A percentile compares a stretch with the other conserved stretches of the same genome.
phyloP scores from a whole-genome alignment of 768 basidiomycete genomes.

The Xerocomus brunneocitrinus region DNA sequence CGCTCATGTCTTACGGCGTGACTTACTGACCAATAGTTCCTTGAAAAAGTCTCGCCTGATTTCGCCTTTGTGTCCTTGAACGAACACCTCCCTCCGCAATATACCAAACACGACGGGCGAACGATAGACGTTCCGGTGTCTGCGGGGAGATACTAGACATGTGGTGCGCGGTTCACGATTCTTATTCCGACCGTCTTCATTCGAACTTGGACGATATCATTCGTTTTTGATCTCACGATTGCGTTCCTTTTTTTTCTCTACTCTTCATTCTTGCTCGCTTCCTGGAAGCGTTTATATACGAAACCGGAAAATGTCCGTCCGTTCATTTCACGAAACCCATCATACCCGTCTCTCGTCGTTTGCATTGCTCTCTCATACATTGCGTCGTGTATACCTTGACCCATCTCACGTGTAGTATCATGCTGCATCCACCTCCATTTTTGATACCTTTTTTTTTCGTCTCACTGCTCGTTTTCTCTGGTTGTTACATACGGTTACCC shows the following conservation, averaged over 20 bases:
- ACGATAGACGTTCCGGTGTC: constrained; percentile 34
- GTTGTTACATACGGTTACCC: constrained; percentile 35
- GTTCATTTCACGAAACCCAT: constrained; percentile 33
- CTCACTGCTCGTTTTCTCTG: constrained; percentile 13
- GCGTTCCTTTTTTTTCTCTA: constrained; percentile 26
- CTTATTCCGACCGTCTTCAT: constrained; percentile 28
- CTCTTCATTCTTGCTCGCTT: constrained; percentile 28
- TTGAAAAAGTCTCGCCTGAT: constrained; percentile 67
- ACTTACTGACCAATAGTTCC: constrained; percentile 43
- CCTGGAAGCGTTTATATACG: constrained; percentile 28
- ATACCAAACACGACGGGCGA: constrained; percentile 54
- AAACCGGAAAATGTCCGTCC: constrained; percentile 33
- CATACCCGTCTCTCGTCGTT: constrained; percentile 33
- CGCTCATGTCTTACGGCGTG: constrained; percentile 33
- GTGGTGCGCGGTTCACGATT: constrained; percentile 26
- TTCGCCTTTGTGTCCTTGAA: constrained; percentile 82
- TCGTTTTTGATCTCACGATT: constrained; percentile 31
- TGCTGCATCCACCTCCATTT: constrained; percentile 29
- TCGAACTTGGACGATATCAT: constrained; percentile 30
- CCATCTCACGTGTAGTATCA: constrained; percentile 37
- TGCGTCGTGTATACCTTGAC: constrained; percentile 35
- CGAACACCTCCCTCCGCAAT: constrained; percentile 64
- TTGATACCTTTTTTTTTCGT: constrained; percentile 31
- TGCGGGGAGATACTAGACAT: constrained; percentile 28
- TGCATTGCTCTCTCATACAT: constrained; percentile 37